Evolutionary conservation across 768 basidiomycete genomes (phyloP).

Genomic region (Cubamyces sp.): DNA sequence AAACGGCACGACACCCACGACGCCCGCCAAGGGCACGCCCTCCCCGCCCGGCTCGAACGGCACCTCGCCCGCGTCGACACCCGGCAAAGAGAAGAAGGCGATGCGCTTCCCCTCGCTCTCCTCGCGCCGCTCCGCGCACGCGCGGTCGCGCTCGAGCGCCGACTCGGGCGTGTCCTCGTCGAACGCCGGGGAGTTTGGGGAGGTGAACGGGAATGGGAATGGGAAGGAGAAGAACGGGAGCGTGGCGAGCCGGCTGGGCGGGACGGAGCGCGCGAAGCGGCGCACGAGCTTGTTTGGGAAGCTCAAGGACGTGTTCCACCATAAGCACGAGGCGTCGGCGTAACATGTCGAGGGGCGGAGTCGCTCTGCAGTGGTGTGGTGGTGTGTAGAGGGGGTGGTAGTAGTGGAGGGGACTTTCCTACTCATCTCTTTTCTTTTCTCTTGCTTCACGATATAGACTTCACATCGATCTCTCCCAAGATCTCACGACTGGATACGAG

Average conservation of each 20-base stretch:
- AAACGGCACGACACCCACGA: conserved; percentile 13
- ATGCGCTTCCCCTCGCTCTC: conserved; percentile 37
- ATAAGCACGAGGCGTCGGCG: conserved; percentile 16
- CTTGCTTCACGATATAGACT: conserved; percentile 22
- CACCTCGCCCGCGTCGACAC: conserved; percentile 15
- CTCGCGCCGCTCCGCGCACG: conserved; percentile 22
- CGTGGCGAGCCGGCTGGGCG: conserved; percentile 18
- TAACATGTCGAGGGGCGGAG: too few species aligned
- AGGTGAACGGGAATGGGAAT: conserved; percentile 5
- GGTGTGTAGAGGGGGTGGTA: not conserved
- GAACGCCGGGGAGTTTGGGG: conserved; percentile 11
- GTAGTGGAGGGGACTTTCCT: not conserved
- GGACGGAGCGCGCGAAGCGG: conserved; percentile 34
- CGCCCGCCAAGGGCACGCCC: not conserved
- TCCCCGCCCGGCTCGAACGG: conserved; percentile 7
- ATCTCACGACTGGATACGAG: conserved; percentile 19
- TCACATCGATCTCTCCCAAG: not conserved
- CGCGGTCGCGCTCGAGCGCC: conserved; percentile 22
- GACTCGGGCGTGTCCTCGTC: conserved; percentile 13
- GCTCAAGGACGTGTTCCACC: conserved; percentile 36
- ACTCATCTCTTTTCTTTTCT: not conserved
- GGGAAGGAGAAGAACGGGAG: conserved; percentile 10
- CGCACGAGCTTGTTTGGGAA: conserved; percentile 37
- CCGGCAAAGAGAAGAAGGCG: conserved; percentile 30
- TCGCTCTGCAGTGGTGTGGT: too few species aligned